Percentiles rank a stretch among this genome's conserved stretches.
These are phyloP conservation scores for Cladosporium colombiae DNA, from an alignment of 2,329 filamentous ascomycete species.

Conservation along the genomic window DNA sequence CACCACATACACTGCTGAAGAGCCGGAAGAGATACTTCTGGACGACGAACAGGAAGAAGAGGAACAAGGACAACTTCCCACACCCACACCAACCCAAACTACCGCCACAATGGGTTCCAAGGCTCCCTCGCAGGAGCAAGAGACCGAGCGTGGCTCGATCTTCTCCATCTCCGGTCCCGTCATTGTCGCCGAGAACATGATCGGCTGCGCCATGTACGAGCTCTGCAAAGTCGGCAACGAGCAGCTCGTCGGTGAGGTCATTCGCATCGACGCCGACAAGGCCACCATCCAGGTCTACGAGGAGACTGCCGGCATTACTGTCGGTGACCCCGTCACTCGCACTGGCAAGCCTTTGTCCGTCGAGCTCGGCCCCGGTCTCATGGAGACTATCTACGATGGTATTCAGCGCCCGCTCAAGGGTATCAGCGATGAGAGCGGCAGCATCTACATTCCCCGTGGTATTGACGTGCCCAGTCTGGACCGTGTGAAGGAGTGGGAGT, in stretches of 20 bases:
- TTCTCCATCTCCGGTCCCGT: constrained; percentile 82
- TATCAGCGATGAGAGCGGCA: constrained; percentile 74
- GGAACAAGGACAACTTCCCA: constrained; percentile 14
- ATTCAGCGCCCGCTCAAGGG: constrained; percentile 92
- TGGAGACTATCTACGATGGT: constrained; percentile 99
- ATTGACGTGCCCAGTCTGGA: constrained; percentile 85
- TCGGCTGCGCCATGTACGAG: constrained; percentile 99
- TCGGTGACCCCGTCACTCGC: constrained; percentile 87
- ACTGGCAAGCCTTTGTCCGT: constrained; percentile 96
- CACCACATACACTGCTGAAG: constrained; percentile 1
- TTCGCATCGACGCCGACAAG: constrained; percentile 93
- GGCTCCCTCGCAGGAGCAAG: constrained; percentile 47
- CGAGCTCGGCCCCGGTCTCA: constrained; percentile 92
- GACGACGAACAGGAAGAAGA: constrained; percentile 18
- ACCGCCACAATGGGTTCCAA: constrained; percentile 39
- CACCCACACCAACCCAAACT: constrained; percentile 27
- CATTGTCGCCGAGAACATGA: constrained; percentile 96
- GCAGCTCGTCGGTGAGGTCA: constrained; percentile 92
- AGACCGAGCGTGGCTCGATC: constrained; percentile 64
- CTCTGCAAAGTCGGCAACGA: constrained; percentile 92
- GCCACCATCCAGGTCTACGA: constrained; percentile 99
- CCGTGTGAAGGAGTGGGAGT: constrained; percentile 93
- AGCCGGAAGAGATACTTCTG: constrained; percentile 18
- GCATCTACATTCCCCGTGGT: constrained; percentile 97
- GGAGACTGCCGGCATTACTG: constrained; percentile 94